phyloP scores from a whole-genome alignment of 2,329 filamentous ascomycete species.

The Cercospora canescens region DNA sequence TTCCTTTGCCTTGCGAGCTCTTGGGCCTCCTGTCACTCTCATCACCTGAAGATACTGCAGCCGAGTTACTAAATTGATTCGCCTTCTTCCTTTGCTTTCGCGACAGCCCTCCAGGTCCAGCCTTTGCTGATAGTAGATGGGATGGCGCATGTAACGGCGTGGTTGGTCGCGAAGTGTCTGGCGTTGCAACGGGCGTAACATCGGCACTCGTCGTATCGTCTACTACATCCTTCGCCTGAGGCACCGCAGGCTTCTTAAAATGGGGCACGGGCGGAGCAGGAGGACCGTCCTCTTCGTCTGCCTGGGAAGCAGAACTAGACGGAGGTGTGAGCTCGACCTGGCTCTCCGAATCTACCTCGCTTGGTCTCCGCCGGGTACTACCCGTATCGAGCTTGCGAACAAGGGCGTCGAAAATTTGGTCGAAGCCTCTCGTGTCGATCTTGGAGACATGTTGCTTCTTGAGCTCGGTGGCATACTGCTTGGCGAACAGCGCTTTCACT shows the following conservation, averaged over 20 bases:
- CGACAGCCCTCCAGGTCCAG: slow-evolving; percentile 76
- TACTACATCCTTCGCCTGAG: slow-evolving; percentile 13
- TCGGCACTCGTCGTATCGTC: slow-evolving; percentile 59
- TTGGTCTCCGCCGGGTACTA: slow-evolving; percentile 29
- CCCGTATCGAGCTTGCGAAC: slow-evolving; percentile 72
- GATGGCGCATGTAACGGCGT: slow-evolving; percentile 62
- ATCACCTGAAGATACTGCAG: slow-evolving; percentile 77
- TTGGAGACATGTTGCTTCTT: slow-evolving; percentile 76
- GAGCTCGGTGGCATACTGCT: slow-evolving; percentile 85
- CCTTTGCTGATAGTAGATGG: slow-evolving; percentile 71
- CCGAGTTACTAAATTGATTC: slow-evolving; percentile 49
- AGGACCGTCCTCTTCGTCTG: slow-evolving; percentile 53
- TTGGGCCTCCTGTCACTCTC: slow-evolving; percentile 60
- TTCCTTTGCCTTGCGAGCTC: slow-evolving; percentile 59
- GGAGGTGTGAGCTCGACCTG: slow-evolving; percentile 54
- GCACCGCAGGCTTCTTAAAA: slow-evolving; percentile 48
- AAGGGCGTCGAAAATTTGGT: slow-evolving; percentile 93
- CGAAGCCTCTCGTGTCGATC: slow-evolving; percentile 77
- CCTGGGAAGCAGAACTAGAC: slow-evolving; percentile 49
- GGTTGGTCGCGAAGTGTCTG: slow-evolving; percentile 74
- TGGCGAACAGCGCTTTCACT: slow-evolving; percentile 86
- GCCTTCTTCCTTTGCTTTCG: slow-evolving; percentile 74
- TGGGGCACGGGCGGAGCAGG: slow-evolving; percentile 51
- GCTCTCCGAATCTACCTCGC: slow-evolving; percentile 32
- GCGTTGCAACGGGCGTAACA: slow-evolving; percentile 68